A percentile compares a stretch with the other conserved stretches of the same genome.
These are phyloP conservation scores for Fusarium nygamai DNA, from an alignment of 2,329 filamentous ascomycete species.

Conservation along the genomic window DNA sequence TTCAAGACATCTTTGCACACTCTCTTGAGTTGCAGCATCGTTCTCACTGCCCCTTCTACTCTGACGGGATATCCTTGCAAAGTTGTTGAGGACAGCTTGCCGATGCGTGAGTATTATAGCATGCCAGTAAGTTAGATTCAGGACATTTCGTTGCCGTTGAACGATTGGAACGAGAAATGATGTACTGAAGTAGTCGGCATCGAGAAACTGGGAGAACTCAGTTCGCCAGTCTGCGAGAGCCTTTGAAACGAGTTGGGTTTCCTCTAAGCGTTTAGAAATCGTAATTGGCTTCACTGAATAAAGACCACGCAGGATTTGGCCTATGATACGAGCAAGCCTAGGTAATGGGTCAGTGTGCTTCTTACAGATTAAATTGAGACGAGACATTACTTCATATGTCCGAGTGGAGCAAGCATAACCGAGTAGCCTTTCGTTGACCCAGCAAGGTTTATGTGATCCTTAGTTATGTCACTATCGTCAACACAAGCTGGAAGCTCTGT, in stretches of 20 bases:
- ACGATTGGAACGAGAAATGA: constrained; percentile 51
- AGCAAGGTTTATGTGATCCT: constrained; percentile 26
- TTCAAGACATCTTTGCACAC: constrained; percentile 33
- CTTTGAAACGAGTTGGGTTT: constrained; percentile 44
- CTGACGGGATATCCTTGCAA: constrained; percentile 35
- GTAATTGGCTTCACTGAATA: constrained; percentile 51
- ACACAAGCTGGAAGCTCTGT: constrained; percentile 38
- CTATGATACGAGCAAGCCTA: constrained; percentile 50
- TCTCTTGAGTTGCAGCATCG: constrained; percentile 21
- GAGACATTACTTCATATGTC: constrained; percentile 47
- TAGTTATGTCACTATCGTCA: constrained; percentile 33
- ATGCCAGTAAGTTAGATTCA: constrained; percentile 56
- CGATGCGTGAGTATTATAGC: constrained; percentile 53
- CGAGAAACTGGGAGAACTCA: constrained; percentile 50
- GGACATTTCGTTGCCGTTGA: constrained; percentile 53
- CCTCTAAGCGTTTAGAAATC: constrained; percentile 28
- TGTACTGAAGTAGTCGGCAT: constrained; percentile 49
- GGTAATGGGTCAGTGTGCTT: not conserved
- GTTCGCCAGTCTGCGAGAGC: constrained; percentile 49
- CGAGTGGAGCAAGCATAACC: constrained; percentile 49
- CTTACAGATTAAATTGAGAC: fast-evolving
- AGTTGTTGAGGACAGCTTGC: constrained; percentile 51
- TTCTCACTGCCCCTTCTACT: not conserved
- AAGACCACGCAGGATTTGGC: constrained; percentile 48
- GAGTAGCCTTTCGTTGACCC: constrained; percentile 20